phyloP scores from a whole-genome alignment of 345 rosid genomes.

The Turritis glabra region DNA sequence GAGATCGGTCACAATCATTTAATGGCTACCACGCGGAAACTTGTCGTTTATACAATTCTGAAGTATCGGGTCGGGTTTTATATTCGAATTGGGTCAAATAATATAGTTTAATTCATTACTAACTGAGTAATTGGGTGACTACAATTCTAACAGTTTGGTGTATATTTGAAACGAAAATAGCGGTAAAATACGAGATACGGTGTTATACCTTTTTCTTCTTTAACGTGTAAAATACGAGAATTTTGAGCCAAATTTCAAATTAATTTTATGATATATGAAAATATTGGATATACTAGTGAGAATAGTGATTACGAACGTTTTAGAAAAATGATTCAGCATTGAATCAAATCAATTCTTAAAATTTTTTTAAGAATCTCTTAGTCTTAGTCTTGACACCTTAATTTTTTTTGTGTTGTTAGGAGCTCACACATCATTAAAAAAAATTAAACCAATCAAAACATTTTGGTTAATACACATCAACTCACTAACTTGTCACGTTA shows the following conservation, averaged over 20 bases:
- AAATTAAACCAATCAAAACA: too few relatives aligned
- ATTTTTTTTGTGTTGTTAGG: too few relatives aligned
- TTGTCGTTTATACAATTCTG: conserved; percentile 38
- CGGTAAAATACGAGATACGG: not conserved
- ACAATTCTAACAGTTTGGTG: too few relatives aligned
- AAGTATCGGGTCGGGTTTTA: conserved; percentile 30
- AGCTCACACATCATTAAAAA: too few relatives aligned
- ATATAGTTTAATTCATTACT: not conserved
- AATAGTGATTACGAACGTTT: not conserved
- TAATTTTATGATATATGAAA: not conserved
- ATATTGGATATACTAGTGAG: not conserved
- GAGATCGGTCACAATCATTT: conserved; percentile 48
- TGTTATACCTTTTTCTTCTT: not conserved
- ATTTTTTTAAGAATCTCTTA: too few relatives aligned
- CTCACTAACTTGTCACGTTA: too few relatives aligned
- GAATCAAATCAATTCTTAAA: too few relatives aligned
- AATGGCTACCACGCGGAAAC: conserved; percentile 60
- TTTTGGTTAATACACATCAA: too few relatives aligned
- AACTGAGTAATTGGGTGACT: not conserved
- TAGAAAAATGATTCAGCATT: not conserved
- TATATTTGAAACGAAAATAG: not conserved
- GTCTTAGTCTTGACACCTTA: too few relatives aligned
- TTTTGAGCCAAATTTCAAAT: not conserved
- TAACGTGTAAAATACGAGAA: not conserved
- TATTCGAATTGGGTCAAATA: conserved; percentile 22